Evolutionary conservation across 805 yeast species (phyloP).

Genomic region (Babjeviella inositovora): DNA sequence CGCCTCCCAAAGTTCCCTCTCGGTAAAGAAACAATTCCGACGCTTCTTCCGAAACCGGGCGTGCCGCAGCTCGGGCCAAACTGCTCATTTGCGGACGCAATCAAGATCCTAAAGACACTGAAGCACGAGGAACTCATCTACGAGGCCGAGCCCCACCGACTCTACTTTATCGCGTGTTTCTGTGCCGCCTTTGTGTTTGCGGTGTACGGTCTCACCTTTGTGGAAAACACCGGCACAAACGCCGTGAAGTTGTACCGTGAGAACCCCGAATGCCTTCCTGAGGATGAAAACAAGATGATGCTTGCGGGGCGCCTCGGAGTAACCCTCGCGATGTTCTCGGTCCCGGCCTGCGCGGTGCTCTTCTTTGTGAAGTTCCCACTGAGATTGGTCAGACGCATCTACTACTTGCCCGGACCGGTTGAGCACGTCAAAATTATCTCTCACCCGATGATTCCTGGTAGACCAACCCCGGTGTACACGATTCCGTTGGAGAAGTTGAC

Average conservation of each 20-base stretch:
- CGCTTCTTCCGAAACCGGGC: conserved; percentile 59
- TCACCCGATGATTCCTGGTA: conserved; percentile 62
- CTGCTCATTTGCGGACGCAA: conserved; percentile 43
- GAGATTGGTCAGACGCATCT: conserved; percentile 57
- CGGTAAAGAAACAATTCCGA: conserved; percentile 45
- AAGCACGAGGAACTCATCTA: conserved; percentile 58
- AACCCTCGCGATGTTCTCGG: conserved; percentile 17
- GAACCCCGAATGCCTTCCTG: conserved; percentile 28
- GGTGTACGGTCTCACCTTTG: conserved; percentile 47
- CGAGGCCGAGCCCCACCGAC: conserved; percentile 71
- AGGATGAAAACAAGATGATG: conserved; percentile 15
- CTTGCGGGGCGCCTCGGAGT: conserved; percentile 15
- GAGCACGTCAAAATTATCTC: conserved; percentile 51
- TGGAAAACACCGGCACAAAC: conserved; percentile 37
- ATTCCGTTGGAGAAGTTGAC: conserved; percentile 39
- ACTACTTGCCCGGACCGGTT: conserved; percentile 50
- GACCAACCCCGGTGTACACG: conserved; percentile 61
- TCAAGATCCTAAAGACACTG: conserved; percentile 35
- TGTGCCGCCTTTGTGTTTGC: conserved; percentile 55
- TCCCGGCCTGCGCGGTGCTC: conserved; percentile 22
- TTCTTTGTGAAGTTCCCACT: conserved; percentile 43
- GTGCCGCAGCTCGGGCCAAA: conserved; percentile 55
- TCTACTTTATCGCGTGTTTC: conserved; percentile 56
- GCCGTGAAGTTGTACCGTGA: conserved; percentile 33
- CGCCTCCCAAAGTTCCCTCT: conserved; percentile 55